These are phyloP conservation scores for Populus nigra DNA, from an alignment of 345 rosid genomes.

Conservation along the genomic window DNA sequence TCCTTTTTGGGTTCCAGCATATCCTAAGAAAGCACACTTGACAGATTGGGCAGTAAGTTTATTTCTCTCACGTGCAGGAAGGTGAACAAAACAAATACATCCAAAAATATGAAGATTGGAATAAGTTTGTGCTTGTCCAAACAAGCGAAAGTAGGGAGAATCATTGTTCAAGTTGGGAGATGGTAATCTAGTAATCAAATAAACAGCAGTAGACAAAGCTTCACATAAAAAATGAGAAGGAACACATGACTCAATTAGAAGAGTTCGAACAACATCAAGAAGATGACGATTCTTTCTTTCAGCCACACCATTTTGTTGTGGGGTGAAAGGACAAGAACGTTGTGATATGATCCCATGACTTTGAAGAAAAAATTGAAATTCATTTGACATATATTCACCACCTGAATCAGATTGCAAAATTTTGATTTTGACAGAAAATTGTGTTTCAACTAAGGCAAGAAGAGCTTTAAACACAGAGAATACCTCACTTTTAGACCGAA, in stretches of 20 bases:
- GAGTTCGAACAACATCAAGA: background rate
- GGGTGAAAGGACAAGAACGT: conserved; percentile 1
- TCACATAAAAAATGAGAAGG: no score
- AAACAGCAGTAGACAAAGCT: no score
- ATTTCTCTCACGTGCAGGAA: no score
- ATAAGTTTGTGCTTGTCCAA: no score
- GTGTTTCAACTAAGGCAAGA: conserved; percentile 4
- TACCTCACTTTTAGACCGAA: no score
- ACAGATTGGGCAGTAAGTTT: no score
- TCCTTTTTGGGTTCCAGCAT: no score
- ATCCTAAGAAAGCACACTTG: no score
- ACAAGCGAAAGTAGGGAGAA: background rate
- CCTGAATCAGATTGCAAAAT: background rate
- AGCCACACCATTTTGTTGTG: background rate
- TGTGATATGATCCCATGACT: background rate
- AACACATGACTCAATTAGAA: no score
- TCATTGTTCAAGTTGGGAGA: background rate
- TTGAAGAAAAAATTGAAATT: conserved; percentile 1
- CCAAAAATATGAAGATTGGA: no score
- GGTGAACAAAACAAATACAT: no score
- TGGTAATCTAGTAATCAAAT: background rate
- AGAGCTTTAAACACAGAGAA: background rate
- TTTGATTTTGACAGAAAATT: background rate
- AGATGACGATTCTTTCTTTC: conserved; percentile 8
- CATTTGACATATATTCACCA: conserved; percentile 10